Percentiles rank a stretch among this genome's conserved stretches.
phyloP scores from a whole-genome alignment of 495 filamentous ascomycete genomes.

The Annulohypoxylon moriforme region DNA sequence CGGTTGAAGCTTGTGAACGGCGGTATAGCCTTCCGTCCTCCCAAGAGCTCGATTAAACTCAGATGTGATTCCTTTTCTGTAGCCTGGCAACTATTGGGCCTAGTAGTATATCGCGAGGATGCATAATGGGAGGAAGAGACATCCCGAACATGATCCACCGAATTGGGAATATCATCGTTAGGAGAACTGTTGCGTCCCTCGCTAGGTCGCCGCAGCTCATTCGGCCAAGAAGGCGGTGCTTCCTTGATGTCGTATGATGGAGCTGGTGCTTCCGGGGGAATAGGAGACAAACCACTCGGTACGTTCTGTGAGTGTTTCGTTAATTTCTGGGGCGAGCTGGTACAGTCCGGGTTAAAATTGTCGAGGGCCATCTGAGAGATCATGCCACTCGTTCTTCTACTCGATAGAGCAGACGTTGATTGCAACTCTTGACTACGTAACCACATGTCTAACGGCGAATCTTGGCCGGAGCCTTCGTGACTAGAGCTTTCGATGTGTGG shows the following conservation, averaged over 20 bases:
- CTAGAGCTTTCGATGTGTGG: constrained; percentile 29
- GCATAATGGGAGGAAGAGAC: constrained; percentile 39
- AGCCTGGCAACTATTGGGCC: constrained; percentile 37
- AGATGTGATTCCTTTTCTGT: constrained; percentile 31
- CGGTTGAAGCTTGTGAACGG: constrained; percentile 32
- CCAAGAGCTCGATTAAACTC: constrained; percentile 30
- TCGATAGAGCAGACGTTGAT: constrained; percentile 45
- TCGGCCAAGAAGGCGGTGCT: neutral
- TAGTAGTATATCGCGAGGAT: constrained; percentile 44
- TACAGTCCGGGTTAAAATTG: constrained; percentile 12
- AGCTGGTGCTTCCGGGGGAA: neutral
- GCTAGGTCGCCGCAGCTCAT: neutral
- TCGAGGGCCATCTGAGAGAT: constrained; percentile 37
- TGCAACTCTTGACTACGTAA: constrained; percentile 54
- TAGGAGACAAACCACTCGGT: neutral
- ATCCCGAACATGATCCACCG: constrained; percentile 24
- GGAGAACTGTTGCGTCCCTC: neutral
- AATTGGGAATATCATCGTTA: neutral
- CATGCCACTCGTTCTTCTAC: constrained; percentile 46
- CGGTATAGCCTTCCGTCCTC: constrained; percentile 27
- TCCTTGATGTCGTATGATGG: neutral
- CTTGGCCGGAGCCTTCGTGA: constrained; percentile 34
- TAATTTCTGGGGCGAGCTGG: neutral
- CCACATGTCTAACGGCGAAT: constrained; percentile 56
- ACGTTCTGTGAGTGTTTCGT: neutral